Evolutionary conservation across 345 rosid species (phyloP).

Genomic region (Ceriops decandra): DNA sequence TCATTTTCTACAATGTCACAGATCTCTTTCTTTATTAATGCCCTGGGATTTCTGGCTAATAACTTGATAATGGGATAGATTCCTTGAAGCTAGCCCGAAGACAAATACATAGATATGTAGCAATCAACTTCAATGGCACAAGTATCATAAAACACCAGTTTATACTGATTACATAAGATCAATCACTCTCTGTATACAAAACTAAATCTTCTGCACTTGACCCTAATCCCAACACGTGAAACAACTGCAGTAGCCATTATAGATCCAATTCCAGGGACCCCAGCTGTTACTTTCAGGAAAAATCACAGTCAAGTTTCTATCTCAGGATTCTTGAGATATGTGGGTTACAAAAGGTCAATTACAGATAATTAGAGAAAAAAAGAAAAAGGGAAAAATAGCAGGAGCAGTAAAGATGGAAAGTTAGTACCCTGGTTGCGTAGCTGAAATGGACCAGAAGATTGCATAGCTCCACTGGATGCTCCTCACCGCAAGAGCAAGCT

Average conservation of each 20-base stretch:
- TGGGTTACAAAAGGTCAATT: not conserved
- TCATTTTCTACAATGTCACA: not conserved
- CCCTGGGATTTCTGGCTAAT: not conserved
- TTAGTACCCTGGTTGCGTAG: conserved; percentile 64
- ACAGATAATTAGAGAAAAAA: not conserved
- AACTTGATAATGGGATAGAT: not conserved
- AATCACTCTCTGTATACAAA: not conserved
- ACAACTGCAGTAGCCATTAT: not conserved
- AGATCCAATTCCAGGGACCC: not conserved
- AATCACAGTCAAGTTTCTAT: not conserved
- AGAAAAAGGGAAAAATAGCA: not conserved
- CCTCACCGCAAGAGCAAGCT: conserved; percentile 69
- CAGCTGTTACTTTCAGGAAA: conserved; percentile 1
- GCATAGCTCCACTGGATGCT: conserved; percentile 81
- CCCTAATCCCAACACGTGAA: not conserved
- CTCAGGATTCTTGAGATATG: not conserved
- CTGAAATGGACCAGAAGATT: conserved; percentile 78
- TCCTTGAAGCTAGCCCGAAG: not conserved
- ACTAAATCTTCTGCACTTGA: not conserved
- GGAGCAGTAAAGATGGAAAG: not conserved
- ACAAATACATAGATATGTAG: not conserved
- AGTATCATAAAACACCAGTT: not conserved
- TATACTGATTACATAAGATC: not conserved
- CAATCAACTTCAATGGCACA: not conserved
- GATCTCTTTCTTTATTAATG: not conserved